These are phyloP conservation scores for Lithohypha guttulata DNA, from an alignment of 2,329 filamentous ascomycete genomes.

Conservation along the genomic window DNA sequence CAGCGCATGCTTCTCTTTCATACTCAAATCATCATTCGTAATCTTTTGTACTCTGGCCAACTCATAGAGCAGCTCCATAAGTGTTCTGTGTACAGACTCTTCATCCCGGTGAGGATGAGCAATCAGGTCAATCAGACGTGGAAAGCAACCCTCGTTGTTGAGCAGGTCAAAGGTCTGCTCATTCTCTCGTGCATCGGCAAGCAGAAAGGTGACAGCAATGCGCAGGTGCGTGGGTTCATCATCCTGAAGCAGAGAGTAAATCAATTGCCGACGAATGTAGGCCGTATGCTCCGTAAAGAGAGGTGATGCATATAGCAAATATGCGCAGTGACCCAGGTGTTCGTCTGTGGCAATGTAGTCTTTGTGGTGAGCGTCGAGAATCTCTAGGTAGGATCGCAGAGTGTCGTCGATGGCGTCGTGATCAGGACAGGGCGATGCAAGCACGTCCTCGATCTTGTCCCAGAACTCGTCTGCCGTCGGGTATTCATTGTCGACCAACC, in stretches of 20 bases:
- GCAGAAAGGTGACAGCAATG: conserved; percentile 68
- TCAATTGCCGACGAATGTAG: conserved; percentile 85
- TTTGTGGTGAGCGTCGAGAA: conserved; percentile 29
- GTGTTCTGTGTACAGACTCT: conserved; percentile 62
- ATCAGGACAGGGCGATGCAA: conserved; percentile 40
- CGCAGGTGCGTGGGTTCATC: conserved; percentile 73
- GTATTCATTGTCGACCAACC: conserved; percentile 56
- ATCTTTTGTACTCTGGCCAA: conserved; percentile 88
- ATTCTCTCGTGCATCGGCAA: conserved; percentile 73
- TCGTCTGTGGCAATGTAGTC: conserved; percentile 39
- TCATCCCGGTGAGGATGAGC: conserved; percentile 49
- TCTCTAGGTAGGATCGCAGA: conserved; percentile 69
- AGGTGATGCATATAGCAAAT: conserved; percentile 62
- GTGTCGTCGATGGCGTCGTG: conserved; percentile 70
- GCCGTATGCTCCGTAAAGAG: conserved; percentile 66
- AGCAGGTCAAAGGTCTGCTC: conserved; percentile 75
- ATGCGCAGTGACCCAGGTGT: conserved; percentile 69
- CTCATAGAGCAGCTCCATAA: conserved; percentile 87
- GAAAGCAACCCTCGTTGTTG: conserved; percentile 75
- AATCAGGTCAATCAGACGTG: conserved; percentile 72
- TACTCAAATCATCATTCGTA: conserved; percentile 64
- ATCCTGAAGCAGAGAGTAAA: conserved; percentile 83
- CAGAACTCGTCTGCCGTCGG: conserved; percentile 82
- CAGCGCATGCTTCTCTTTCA: conserved; percentile 24
- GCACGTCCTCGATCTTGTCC: conserved; percentile 39